phyloP scores from a whole-genome alignment of 2,329 filamentous ascomycete genomes.

The Claviceps maximensis region DNA sequence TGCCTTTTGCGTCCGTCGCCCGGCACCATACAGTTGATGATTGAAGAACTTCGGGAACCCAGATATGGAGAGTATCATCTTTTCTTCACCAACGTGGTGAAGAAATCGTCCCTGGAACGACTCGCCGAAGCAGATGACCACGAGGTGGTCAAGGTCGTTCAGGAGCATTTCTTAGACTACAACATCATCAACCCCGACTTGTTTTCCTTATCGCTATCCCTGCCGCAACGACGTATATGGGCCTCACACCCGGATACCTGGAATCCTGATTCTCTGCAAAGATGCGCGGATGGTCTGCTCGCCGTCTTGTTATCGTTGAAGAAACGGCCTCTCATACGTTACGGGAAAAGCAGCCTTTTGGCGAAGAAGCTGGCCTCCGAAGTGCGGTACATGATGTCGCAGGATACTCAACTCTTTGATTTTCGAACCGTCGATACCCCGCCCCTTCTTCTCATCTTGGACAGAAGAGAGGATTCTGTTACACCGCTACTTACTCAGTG shows the following conservation, averaged over 20 bases:
- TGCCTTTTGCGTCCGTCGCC: constrained; percentile 88
- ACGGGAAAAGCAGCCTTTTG: constrained; percentile 78
- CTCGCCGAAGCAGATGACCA: constrained; percentile 94
- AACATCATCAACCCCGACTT: constrained; percentile 90
- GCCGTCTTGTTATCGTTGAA: constrained; percentile 79
- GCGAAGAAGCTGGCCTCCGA: constrained; percentile 90
- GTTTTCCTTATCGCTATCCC: constrained; percentile 63
- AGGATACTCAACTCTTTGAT: constrained; percentile 93
- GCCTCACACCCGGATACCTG: constrained; percentile 69
- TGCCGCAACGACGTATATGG: constrained; percentile 69
- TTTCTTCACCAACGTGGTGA: constrained; percentile 95
- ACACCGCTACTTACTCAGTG: constrained; percentile 92
- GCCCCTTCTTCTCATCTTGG: constrained; percentile 79
- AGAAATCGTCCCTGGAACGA: constrained; percentile 88
- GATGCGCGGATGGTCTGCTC: constrained; percentile 76
- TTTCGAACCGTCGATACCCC: constrained; percentile 91
- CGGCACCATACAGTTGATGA: constrained; percentile 82
- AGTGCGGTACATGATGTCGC: constrained; percentile 81
- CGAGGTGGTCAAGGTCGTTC: constrained; percentile 85
- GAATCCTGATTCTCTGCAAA: constrained; percentile 78
- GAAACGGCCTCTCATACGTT: constrained; percentile 91
- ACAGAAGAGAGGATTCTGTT: constrained; percentile 86
- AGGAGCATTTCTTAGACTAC: constrained; percentile 95
- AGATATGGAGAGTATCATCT: constrained; percentile 97
- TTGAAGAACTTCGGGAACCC: constrained; percentile 89